These are phyloP conservation scores for Pseudogymnoascus sp. DNA, from an alignment of 2,329 filamentous ascomycete species.

Conservation along the genomic window DNA sequence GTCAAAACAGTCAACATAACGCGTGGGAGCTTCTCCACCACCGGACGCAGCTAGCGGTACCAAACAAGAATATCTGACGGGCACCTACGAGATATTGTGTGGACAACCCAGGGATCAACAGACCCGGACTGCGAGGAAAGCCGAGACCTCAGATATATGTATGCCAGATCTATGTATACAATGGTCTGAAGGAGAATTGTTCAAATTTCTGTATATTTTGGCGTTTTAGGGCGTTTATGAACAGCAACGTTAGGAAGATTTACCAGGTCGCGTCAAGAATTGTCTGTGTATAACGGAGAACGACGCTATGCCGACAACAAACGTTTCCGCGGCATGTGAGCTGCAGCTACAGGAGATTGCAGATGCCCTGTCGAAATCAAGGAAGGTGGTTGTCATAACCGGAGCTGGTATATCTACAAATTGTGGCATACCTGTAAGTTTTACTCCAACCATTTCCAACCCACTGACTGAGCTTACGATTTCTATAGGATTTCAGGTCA, in stretches of 20 bases:
- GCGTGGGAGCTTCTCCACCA: not conserved
- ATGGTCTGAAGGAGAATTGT: not conserved
- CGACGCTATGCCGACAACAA: conserved; percentile 26
- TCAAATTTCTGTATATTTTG: not conserved
- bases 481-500: conserved; percentile 59
- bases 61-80: not conserved
- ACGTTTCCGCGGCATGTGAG: conserved; percentile 22
- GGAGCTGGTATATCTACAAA: conserved; percentile 70
- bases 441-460: not conserved
- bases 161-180: not conserved
- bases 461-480: conserved; percentile 1
- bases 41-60: not conserved
- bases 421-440: conserved; percentile 62
- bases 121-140: not conserved
- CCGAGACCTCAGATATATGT: not conserved
- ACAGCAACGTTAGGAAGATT: not conserved
- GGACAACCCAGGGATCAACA: not conserved
- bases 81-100: not conserved
- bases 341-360: conserved; percentile 54
- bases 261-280: not conserved
- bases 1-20: not conserved
- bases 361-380: conserved; percentile 54
- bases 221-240: not conserved
- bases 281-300: not conserved
- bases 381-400: conserved; percentile 64